phyloP scores from a whole-genome alignment of 441 rosid species.

The Bocquillonia castaneifolia region DNA sequence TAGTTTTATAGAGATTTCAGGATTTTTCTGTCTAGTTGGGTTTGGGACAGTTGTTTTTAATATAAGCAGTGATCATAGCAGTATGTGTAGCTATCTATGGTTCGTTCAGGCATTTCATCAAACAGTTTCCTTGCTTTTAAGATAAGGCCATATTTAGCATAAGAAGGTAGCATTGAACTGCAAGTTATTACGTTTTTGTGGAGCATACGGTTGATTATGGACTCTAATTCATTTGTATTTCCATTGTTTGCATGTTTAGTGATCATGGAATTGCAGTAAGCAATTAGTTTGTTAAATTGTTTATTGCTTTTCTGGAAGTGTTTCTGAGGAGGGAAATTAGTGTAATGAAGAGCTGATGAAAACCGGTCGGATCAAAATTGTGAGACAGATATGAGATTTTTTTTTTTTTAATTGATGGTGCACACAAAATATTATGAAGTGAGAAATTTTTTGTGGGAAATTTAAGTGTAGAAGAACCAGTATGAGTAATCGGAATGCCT shows the following conservation, averaged over 20 bases:
- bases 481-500: neutral
- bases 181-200: slow-evolving; percentile 50
- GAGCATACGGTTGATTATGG: slow-evolving; percentile 49
- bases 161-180: slow-evolving; percentile 71
- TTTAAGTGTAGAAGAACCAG: neutral
- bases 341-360: neutral
- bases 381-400: neutral
- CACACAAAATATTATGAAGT: slow-evolving; percentile 3
- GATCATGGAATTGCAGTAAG: slow-evolving; percentile 57
- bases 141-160: slow-evolving; percentile 48
- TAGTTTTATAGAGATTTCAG: too few relatives aligned
- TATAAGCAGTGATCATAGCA: slow-evolving; percentile 69
- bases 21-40: too few relatives aligned
- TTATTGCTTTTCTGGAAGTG: neutral
- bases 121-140: slow-evolving; percentile 48
- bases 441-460: neutral
- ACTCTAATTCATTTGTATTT: slow-evolving; percentile 45
- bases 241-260: slow-evolving; percentile 51
- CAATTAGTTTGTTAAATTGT: slow-evolving; percentile 23
- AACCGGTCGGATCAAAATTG: neutral
- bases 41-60: slow-evolving; percentile 40
- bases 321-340: slow-evolving; percentile 9
- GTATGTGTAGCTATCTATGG: slow-evolving; percentile 46
- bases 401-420: neutral
- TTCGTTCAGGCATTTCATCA: slow-evolving; percentile 64